These are phyloP conservation scores for Epichloe scottii DNA, from an alignment of 2,329 filamentous ascomycete genomes.

Conservation along the genomic window DNA sequence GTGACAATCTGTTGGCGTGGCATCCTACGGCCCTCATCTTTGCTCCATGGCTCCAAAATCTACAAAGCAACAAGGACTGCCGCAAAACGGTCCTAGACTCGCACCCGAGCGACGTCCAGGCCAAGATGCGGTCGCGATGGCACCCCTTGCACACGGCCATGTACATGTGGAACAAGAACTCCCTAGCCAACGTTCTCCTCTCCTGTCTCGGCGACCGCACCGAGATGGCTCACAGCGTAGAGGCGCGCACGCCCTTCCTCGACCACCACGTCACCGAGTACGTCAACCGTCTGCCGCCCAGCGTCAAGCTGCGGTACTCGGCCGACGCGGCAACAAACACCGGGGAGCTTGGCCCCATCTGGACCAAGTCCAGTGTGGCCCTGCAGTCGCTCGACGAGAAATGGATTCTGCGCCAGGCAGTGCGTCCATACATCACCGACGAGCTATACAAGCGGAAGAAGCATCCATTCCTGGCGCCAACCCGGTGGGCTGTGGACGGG, in stretches of 20 bases:
- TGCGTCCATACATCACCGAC: conserved; percentile 35
- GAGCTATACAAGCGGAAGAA: conserved; percentile 39
- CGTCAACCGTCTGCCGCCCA: conserved; percentile 6
- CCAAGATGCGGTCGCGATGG: conserved; percentile 3
- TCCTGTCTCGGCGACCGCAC: conserved; percentile 20
- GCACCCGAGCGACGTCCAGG: neutral
- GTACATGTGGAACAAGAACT: conserved; percentile 5
- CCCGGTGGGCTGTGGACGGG: conserved; percentile 26
- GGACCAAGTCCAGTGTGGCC: neutral
- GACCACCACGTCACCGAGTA: conserved; percentile 12
- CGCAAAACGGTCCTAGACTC: neutral
- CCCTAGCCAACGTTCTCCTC: conserved; percentile 17
- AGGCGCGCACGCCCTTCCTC: conserved; percentile 23
- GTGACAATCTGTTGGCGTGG: neutral
- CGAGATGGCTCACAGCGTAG: conserved; percentile 25
- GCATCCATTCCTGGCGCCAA: conserved; percentile 35
- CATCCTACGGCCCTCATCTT: neutral
- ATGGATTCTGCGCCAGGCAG: conserved; percentile 37
- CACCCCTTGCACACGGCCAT: conserved; percentile 4
- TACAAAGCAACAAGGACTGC: neutral
- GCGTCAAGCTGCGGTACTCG: conserved; percentile 3
- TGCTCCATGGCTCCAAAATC: neutral
- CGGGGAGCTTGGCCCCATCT: neutral
- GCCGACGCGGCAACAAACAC: neutral
- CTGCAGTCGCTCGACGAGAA: conserved; percentile 28